A percentile compares a stretch with the other conserved stretches of the same genome.
Conservation (phyloP, 257 asterid genomes). For the Agastache rugosa region DNA sequence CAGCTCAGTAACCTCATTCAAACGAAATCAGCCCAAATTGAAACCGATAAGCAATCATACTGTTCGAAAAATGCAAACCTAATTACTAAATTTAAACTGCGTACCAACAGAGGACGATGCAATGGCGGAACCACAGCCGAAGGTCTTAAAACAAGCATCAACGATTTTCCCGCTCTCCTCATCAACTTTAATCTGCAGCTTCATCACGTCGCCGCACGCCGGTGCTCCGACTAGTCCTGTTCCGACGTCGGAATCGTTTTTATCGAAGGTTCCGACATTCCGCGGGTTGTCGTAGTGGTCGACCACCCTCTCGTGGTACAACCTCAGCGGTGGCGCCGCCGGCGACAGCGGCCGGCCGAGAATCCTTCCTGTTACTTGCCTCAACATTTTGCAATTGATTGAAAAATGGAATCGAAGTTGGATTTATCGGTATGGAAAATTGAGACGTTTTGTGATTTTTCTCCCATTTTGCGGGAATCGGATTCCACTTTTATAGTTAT, state of each 20-base stretch:
- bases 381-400: conserved; percentile 52
- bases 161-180: conserved; percentile 72
- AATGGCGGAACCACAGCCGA: conserved; percentile 93
- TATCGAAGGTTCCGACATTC: conserved; percentile 87
- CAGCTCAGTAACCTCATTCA: conserved; percentile 5
- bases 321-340: conserved; percentile 40
- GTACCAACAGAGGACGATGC: conserved; percentile 96
- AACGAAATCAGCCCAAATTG: background rate
- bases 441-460: conserved; percentile 2
- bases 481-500: conserved; percentile 33
- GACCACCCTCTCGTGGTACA: conserved; percentile 95
- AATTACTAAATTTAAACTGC: conserved; percentile 7
- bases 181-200: conserved; percentile 85
- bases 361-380: conserved; percentile 49
- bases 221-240: conserved; percentile 97
- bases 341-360: conserved; percentile 44
- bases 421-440: background rate
- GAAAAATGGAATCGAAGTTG: conserved; percentile 19
- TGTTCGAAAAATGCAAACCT: background rate
- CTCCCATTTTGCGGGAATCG: conserved; percentile 27
- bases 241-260: conserved; percentile 76
- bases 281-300: conserved; percentile 94
- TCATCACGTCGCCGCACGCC: conserved; percentile 98
- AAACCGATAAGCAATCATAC: background rate
- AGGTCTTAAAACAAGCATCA: conserved; percentile 95